These are phyloP conservation scores for Kodamaea kaohsiungensis DNA, from an alignment of 805 yeast species.

Conservation along the genomic window DNA sequence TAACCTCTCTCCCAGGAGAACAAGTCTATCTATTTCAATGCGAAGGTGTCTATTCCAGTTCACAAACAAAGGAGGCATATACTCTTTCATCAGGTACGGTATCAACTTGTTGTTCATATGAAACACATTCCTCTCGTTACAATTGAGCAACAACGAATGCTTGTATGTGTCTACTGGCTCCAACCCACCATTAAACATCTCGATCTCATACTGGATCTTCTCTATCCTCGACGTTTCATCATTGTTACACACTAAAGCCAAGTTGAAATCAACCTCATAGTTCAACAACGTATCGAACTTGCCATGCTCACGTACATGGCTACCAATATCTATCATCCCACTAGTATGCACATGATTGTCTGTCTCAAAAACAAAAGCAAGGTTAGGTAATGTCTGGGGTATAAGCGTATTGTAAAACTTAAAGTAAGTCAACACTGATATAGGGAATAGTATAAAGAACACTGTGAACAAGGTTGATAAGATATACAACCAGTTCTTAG, in stretches of 20 bases:
- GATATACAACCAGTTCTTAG: constrained; percentile 27
- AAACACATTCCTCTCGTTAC: constrained; percentile 33
- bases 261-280: constrained; percentile 21
- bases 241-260: constrained; percentile 26
- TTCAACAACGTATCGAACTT: constrained; percentile 17
- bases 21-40: constrained; percentile 12
- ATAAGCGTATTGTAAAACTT: constrained; percentile 36
- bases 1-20: constrained; percentile 7
- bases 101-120: constrained; percentile 30
- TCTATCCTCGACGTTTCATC: constrained; percentile 17
- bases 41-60: constrained; percentile 18
- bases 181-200: neutral
- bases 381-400: constrained; percentile 22
- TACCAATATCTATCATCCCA: constrained; percentile 1
- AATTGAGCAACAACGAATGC: constrained; percentile 23
- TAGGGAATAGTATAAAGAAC: constrained; percentile 33
- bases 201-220: constrained; percentile 12
- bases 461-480: constrained; percentile 19
- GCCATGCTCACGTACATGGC: neutral
- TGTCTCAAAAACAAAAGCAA: constrained; percentile 17
- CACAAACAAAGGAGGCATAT: constrained; percentile 37
- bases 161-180: neutral
- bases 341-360: constrained; percentile 1
- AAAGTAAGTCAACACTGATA: constrained; percentile 35
- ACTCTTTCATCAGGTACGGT: constrained; percentile 38